phyloP scores from a whole-genome alignment of 805 yeast genomes.

The Kluyveromyces starmeri region DNA sequence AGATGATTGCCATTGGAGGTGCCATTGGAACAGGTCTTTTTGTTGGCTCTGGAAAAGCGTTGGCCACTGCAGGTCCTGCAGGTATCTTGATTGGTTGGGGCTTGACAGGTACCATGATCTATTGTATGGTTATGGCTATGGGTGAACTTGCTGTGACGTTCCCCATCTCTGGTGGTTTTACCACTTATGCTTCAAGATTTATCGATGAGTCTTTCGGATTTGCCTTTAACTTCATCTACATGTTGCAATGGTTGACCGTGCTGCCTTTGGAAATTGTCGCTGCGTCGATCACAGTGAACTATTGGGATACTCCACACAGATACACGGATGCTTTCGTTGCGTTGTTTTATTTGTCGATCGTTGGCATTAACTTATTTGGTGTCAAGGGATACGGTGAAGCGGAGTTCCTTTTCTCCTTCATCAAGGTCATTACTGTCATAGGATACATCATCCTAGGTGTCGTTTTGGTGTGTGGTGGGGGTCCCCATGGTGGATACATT shows the following conservation, averaged over 20 bases:
- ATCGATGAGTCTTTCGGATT: conserved; percentile 55
- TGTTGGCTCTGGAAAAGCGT: conserved; percentile 59
- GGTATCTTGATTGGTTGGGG: conserved; percentile 46
- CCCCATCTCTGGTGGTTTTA: conserved; percentile 58
- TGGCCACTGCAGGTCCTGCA: conserved; percentile 62
- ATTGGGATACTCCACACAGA: conserved; percentile 38
- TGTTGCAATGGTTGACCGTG: conserved; percentile 43
- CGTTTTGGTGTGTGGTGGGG: conserved; percentile 40
- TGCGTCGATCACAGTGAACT: conserved; percentile 44
- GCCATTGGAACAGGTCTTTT: conserved; percentile 70
- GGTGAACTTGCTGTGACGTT: conserved; percentile 54
- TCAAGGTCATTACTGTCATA: conserved; percentile 41
- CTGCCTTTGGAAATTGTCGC: conserved; percentile 46
- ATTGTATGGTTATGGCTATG: conserved; percentile 49
- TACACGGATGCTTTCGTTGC: conserved; percentile 44
- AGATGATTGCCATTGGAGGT: conserved; percentile 66
- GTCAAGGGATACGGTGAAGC: conserved; percentile 49
- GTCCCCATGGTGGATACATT: conserved; percentile 37
- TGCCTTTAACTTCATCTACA: conserved; percentile 52
- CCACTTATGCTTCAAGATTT: conserved; percentile 52
- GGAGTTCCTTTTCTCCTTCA: conserved; percentile 40
- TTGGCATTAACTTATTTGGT: conserved; percentile 43
- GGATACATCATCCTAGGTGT: conserved; percentile 49
- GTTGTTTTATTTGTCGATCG: conserved; percentile 40
- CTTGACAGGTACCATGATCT: conserved; percentile 47